Conservation (phyloP, 2,329 filamentous ascomycete genomes). For the Chrysosporium queenslandicum region DNA sequence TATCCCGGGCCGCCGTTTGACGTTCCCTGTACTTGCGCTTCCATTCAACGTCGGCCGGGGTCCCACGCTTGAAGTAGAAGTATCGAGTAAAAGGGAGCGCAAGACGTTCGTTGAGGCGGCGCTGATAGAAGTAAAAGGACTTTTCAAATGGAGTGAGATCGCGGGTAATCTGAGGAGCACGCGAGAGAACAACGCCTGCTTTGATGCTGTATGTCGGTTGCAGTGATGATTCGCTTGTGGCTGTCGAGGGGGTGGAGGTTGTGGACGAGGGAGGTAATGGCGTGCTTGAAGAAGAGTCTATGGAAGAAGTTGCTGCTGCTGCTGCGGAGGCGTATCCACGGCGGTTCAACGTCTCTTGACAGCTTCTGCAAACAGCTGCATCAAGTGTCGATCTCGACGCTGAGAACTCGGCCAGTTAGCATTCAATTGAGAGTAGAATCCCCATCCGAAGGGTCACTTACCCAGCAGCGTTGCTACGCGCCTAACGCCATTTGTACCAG, state of each 20-base stretch:
- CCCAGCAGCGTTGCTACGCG: slow-evolving; percentile 33
- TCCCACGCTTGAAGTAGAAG: slow-evolving; percentile 92
- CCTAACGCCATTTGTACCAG: slow-evolving; percentile 34
- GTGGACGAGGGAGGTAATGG: slow-evolving; percentile 32
- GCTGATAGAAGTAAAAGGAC: slow-evolving; percentile 93
- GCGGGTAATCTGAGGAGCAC: slow-evolving; percentile 77
- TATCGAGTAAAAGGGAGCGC: slow-evolving; percentile 76
- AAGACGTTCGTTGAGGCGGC: slow-evolving; percentile 86
- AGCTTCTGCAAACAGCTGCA: slow-evolving; percentile 36
- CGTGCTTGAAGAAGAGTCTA: slow-evolving; percentile 16
- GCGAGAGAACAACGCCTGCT: slow-evolving; percentile 72
- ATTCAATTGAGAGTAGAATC: slow-evolving; percentile 1
- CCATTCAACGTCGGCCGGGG: slow-evolving; percentile 77
- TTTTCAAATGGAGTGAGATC: slow-evolving; percentile 80
- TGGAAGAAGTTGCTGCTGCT: slow-evolving; percentile 26
- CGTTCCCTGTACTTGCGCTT: slow-evolving; percentile 73
- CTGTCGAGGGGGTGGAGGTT: slow-evolving; percentile 21
- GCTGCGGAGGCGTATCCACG: slow-evolving; percentile 35
- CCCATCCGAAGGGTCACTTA: slow-evolving; percentile 21
- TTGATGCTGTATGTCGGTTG: slow-evolving; percentile 40
- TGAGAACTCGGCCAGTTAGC: slow-evolving; percentile 15
- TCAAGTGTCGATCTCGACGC: slow-evolving; percentile 32
- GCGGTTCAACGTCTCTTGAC: slow-evolving; percentile 33
- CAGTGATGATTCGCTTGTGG: slow-evolving; percentile 22
- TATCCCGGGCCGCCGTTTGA: slow-evolving; percentile 67